These are phyloP conservation scores for Solanum chaucha DNA, from an alignment of 257 asterid species.

Conservation along the genomic window DNA sequence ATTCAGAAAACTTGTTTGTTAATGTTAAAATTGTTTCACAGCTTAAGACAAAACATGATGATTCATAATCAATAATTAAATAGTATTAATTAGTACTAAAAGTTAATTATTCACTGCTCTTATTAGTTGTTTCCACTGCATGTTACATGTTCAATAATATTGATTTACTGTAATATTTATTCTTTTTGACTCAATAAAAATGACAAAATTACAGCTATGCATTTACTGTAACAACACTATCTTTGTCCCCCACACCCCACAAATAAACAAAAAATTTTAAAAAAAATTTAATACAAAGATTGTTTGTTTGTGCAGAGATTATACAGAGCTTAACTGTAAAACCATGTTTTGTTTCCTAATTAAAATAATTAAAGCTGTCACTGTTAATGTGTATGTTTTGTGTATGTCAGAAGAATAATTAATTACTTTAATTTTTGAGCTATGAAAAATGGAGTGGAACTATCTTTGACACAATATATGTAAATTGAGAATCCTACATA, in stretches of 20 bases:
- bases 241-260: conserved; percentile 1
- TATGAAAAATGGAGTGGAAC: neutral
- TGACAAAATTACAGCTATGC: conserved; percentile 14
- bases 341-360: conserved; percentile 29
- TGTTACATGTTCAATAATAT: conserved; percentile 3
- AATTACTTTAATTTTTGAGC: neutral
- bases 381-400: neutral
- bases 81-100: neutral
- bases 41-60: conserved; percentile 22
- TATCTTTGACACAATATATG: neutral
- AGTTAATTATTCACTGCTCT: neutral
- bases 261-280: neutral
- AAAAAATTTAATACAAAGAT: neutral
- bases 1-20: neutral
- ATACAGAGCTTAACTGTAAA: conserved; percentile 13
- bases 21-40: neutral
- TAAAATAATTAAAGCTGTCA: neutral
- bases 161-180: conserved; percentile 10
- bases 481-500: neutral
- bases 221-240: neutral
- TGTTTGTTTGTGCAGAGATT: neutral
- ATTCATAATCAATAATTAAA: neutral
- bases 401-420: neutral
- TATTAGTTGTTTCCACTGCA: neutral
- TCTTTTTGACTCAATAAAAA: neutral